Conservation (phyloP, 306 rosid genomes). For the Sesbania bispinosa region DNA sequence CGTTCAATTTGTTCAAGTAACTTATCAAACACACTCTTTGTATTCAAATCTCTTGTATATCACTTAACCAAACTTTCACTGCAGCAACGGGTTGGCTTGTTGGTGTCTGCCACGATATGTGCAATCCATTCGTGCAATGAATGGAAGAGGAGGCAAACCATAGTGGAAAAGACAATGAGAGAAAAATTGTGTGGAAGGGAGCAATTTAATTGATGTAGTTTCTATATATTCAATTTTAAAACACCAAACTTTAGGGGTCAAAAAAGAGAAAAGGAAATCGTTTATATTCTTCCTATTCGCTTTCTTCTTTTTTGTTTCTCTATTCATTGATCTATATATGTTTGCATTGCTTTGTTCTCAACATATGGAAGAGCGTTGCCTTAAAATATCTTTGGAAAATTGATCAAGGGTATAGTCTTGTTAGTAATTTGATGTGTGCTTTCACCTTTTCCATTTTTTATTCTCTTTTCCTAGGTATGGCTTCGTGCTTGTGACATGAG, state of each 20-base stretch:
- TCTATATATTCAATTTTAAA: background rate
- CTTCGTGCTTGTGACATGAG: too few relatives aligned
- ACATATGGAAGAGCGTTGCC: background rate
- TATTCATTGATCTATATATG: background rate
- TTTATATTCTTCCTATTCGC: background rate
- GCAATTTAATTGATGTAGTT: background rate
- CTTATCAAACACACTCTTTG: too few relatives aligned
- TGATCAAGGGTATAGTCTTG: too few relatives aligned
- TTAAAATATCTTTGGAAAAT: too few relatives aligned
- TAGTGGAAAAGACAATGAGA: constrained; percentile 35
- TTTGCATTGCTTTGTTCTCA: background rate
- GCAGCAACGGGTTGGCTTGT: constrained; percentile 1
- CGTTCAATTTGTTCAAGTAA: too few relatives aligned
- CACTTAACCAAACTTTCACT: constrained; percentile 9
- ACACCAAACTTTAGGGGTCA: constrained; percentile 15
- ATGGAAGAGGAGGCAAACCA: constrained; percentile 28
- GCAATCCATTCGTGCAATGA: constrained; percentile 33
- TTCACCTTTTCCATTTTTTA: too few relatives aligned
- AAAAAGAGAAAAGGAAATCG: background rate
- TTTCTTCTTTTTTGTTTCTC: background rate
- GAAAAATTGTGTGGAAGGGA: constrained; percentile 15
- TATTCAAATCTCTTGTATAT: background rate
- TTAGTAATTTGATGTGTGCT: too few relatives aligned
- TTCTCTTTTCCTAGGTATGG: too few relatives aligned
- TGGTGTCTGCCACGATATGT: constrained; percentile 41